These are phyloP conservation scores for Globisporangium mamillatum DNA, from an alignment of 352 stramenopile species.

Conservation along the genomic window DNA sequence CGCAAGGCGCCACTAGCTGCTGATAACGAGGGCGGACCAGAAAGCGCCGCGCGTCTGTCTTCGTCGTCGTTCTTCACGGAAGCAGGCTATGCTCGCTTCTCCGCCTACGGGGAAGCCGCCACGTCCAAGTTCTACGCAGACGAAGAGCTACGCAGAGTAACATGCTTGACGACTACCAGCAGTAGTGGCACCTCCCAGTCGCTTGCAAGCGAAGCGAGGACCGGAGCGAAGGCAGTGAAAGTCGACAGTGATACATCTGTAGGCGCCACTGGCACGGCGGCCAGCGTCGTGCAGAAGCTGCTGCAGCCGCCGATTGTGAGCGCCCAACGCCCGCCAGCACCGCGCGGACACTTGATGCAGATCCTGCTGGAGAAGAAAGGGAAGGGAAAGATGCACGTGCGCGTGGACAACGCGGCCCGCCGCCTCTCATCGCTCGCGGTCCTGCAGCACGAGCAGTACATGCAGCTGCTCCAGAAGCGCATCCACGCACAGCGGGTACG, in stretches of 20 bases:
- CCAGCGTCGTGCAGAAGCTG: neutral
- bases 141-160: constrained; percentile 26
- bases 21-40: neutral
- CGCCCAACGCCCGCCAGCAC: constrained; percentile 1
- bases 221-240: neutral
- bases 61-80: constrained; percentile 32
- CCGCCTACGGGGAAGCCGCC: constrained; percentile 21
- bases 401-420: constrained; percentile 30
- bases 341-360: constrained; percentile 30
- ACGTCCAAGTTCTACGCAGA: constrained; percentile 26
- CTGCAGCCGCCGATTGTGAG: neutral
- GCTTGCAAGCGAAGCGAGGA: neutral
- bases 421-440: constrained; percentile 50
- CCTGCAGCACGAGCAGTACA: constrained; percentile 48
- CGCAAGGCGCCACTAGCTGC: constrained; percentile 20
- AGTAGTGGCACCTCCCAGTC: constrained; percentile 1
- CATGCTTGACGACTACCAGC: constrained; percentile 17
- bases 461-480: constrained; percentile 42
- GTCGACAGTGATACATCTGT: neutral
- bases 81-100: constrained; percentile 38
- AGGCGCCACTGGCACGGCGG: neutral
- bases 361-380: constrained; percentile 34
- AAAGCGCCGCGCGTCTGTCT: neutral
- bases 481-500: constrained; percentile 41
- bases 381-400: constrained; percentile 13